A percentile compares a stretch with the other conserved stretches of the same genome.
phyloP scores from a whole-genome alignment of 768 basidiomycete genomes.

The Nidularia sp. region DNA sequence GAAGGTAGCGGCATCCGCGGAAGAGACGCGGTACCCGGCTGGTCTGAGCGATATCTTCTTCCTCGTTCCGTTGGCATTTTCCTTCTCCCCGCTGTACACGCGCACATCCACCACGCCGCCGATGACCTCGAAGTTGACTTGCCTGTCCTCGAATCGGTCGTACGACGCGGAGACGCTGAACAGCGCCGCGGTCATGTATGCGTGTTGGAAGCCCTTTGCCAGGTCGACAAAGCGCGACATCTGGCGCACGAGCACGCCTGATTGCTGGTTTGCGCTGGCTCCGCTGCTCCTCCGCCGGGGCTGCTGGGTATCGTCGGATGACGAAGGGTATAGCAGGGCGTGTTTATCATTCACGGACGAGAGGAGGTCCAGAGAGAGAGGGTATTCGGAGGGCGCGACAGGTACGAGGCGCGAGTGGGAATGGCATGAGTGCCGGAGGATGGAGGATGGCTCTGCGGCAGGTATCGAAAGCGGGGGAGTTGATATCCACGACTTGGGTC shows the following conservation, averaged over 20 bases:
- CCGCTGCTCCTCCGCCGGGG: constrained; percentile 15
- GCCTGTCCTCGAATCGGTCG: constrained; percentile 17
- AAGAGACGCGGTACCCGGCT: constrained; percentile 38
- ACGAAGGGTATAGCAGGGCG: constrained; percentile 3
- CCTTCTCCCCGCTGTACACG: not conserved
- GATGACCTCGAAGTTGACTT: constrained; percentile 5
- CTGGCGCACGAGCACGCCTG: constrained; percentile 16
- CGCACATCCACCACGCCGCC: constrained; percentile 2
- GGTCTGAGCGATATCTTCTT: constrained; percentile 17
- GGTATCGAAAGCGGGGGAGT: constrained; percentile 3
- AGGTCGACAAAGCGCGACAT: constrained; percentile 40
- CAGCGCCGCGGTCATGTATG: constrained; percentile 51
- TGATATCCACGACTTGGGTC: constrained; percentile 13
- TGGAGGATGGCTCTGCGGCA: constrained; percentile 5
- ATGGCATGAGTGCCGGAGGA: constrained; percentile 26
- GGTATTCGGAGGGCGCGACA: constrained; percentile 32
- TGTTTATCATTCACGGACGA: not conserved
- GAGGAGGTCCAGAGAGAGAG: constrained; percentile 17
- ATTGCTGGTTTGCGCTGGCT: constrained; percentile 13
- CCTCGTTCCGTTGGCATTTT: not conserved
- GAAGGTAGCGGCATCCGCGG: constrained; percentile 39
- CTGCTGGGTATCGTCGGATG: not conserved
- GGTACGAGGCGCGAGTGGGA: constrained; percentile 28
- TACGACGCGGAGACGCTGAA: constrained; percentile 32
- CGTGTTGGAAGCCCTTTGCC: constrained; percentile 53